Percentiles rank a stretch among this genome's conserved stretches.
Conservation (phyloP, 495 filamentous ascomycete genomes). For the Aspergillus biplanus region DNA sequence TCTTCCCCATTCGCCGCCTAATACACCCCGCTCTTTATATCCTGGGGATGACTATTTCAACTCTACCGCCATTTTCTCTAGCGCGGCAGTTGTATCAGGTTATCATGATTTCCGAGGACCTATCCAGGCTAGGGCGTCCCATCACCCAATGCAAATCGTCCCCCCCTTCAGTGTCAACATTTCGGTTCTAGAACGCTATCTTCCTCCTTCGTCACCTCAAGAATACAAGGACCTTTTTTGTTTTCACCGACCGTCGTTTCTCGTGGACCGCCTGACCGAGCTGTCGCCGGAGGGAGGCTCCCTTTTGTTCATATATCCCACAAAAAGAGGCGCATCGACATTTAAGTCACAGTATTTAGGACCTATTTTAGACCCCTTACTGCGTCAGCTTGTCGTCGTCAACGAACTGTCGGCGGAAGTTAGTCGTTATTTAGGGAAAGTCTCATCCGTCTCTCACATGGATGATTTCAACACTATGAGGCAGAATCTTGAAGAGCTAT, state of each 20-base stretch:
- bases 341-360: conserved; percentile 69
- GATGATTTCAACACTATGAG: conserved; percentile 60
- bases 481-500: conserved; percentile 53
- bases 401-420: conserved; percentile 66
- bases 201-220: conserved; percentile 63
- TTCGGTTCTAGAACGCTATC: conserved; percentile 71
- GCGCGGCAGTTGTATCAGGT: conserved; percentile 57
- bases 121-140: conserved; percentile 40
- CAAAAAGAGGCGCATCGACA: conserved; percentile 61
- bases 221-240: conserved; percentile 67
- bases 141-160: conserved; percentile 63
- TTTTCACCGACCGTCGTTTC: conserved; percentile 57
- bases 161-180: conserved; percentile 66
- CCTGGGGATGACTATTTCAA: conserved; percentile 59
- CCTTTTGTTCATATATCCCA: conserved; percentile 73
- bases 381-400: conserved; percentile 67
- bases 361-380: conserved; percentile 67
- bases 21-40: conserved; percentile 55
- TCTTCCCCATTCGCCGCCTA: conserved; percentile 63
- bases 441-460: conserved; percentile 62
- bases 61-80: conserved; percentile 55
- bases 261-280: conserved; percentile 70
- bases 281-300: conserved; percentile 62
- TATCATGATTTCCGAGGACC: conserved; percentile 58
- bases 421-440: conserved; percentile 57